Percentiles rank a stretch among this genome's conserved stretches.
Evolutionary conservation across 768 basidiomycete genomes (phyloP).

Genomic region (Lanmaoa pseudosensibilis): DNA sequence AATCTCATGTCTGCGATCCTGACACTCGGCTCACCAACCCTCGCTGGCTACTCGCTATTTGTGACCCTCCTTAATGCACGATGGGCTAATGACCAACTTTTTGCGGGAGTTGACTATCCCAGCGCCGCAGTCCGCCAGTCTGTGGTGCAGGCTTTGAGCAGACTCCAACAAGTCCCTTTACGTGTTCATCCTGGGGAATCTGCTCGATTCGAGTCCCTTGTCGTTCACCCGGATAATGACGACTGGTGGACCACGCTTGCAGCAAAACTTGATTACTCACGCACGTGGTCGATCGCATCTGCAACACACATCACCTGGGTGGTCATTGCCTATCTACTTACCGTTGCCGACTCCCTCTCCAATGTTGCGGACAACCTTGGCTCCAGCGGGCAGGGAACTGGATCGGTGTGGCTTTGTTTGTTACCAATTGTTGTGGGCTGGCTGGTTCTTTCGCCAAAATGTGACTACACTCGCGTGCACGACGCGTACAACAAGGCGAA

Average conservation of each 20-base stretch:
- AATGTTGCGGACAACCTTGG: constrained; percentile 23
- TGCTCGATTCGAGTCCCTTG: constrained; percentile 39
- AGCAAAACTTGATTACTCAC: constrained; percentile 36
- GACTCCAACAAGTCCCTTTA: constrained; percentile 44
- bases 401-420: constrained; percentile 45
- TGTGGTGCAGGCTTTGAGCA: constrained; percentile 37
- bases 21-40: constrained; percentile 44
- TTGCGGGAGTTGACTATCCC: constrained; percentile 33
- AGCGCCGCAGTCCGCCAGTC: not conserved
- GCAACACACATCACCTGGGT: constrained; percentile 44
- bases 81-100: constrained; percentile 37
- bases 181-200: constrained; percentile 28
- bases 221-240: constrained; percentile 43
- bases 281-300: constrained; percentile 42
- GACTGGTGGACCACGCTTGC: constrained; percentile 40
- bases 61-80: constrained; percentile 43
- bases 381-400: constrained; percentile 40
- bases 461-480: constrained; percentile 33
- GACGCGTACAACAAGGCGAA: constrained; percentile 18
- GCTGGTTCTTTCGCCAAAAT: constrained; percentile 41
- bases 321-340: constrained; percentile 38
- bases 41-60: constrained; percentile 46
- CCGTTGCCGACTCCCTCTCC: constrained; percentile 15
- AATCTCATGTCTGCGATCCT: constrained; percentile 44
- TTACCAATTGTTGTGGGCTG: constrained; percentile 42